These are phyloP conservation scores for Asterionellopsis glacialis DNA, from an alignment of 108 stramenopile species.

Conservation along the genomic window DNA sequence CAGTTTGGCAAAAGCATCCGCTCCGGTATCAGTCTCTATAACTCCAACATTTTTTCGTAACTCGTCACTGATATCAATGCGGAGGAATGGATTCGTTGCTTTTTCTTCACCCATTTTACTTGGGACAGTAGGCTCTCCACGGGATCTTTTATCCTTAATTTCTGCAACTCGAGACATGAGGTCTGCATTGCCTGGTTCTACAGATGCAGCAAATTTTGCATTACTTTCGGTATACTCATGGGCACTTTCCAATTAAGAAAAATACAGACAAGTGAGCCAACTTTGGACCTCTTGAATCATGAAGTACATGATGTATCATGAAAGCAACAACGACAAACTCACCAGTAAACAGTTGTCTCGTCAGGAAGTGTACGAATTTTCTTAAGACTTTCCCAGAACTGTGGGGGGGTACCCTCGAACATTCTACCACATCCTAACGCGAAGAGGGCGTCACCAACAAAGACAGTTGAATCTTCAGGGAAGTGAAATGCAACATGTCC, in stretches of 20 bases:
- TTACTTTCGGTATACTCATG: conserved; percentile 85
- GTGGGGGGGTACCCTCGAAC: conserved; percentile 82
- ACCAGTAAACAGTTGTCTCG: conserved; percentile 74
- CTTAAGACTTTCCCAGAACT: conserved; percentile 67
- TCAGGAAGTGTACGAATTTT: conserved; percentile 63
- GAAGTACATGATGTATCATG: neutral
- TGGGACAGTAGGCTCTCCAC: conserved; percentile 76
- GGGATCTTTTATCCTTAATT: conserved; percentile 39
- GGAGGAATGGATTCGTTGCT: conserved; percentile 74
- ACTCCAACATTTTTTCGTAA: conserved; percentile 60
- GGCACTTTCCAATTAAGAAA: conserved; percentile 29
- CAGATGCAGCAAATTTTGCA: conserved; percentile 67
- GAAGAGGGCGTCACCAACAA: conserved; percentile 82
- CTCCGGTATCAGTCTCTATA: conserved; percentile 30
- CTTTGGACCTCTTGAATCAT: neutral
- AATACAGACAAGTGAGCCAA: neutral
- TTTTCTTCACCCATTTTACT: conserved; percentile 65
- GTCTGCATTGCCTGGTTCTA: conserved; percentile 70
- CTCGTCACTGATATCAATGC: conserved; percentile 68
- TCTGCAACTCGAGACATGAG: conserved; percentile 46
- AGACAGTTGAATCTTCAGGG: conserved; percentile 47
- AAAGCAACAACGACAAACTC: conserved; percentile 4
- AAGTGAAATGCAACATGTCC: conserved; percentile 87
- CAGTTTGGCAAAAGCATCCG: conserved; percentile 58
- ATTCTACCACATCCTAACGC: conserved; percentile 82